These are phyloP conservation scores for Somion occarium DNA, from an alignment of 1,284 basidiomycete species.

Conservation along the genomic window DNA sequence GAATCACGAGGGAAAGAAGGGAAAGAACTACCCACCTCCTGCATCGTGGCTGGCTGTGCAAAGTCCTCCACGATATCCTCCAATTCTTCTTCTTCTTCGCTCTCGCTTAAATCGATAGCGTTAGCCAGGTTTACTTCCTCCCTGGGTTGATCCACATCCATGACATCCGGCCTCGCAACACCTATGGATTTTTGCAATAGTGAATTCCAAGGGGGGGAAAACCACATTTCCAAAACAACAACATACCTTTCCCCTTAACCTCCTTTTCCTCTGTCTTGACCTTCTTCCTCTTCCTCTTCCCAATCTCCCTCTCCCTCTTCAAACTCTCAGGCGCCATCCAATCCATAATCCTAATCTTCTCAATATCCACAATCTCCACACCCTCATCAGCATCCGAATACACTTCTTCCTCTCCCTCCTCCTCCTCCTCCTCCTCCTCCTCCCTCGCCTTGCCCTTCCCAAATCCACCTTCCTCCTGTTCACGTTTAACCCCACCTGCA, in stretches of 20 bases:
- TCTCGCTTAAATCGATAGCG: conserved; percentile 77
- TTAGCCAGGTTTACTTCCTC: conserved; percentile 60
- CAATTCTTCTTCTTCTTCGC: conserved; percentile 82
- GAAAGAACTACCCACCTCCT: neutral
- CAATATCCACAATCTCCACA: conserved; percentile 86
- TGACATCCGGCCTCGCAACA: conserved; percentile 18
- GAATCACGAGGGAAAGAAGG: neutral
- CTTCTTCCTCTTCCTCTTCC: conserved; percentile 37
- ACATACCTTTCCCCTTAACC: conserved; percentile 34
- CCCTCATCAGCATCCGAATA: conserved; percentile 90
- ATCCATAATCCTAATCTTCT: conserved; percentile 74
- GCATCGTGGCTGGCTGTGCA: conserved; percentile 28
- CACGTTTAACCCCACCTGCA: conserved; percentile 33
- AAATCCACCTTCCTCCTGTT: conserved; percentile 20
- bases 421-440: conserved; percentile 23
- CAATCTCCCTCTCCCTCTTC: conserved; percentile 46
- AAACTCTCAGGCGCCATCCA: conserved; percentile 87
- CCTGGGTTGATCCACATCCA: conserved; percentile 29
- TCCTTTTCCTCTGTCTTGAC: conserved; percentile 46
- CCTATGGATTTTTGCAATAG: neutral
- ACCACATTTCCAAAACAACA: neutral
- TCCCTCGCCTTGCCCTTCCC: conserved; percentile 22
- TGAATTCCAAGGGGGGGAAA: too few species aligned
- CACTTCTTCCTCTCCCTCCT: conserved; percentile 53
- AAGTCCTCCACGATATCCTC: conserved; percentile 87